Conservation (phyloP, 305 asterid genomes). For the Fraxinus paxiana region DNA sequence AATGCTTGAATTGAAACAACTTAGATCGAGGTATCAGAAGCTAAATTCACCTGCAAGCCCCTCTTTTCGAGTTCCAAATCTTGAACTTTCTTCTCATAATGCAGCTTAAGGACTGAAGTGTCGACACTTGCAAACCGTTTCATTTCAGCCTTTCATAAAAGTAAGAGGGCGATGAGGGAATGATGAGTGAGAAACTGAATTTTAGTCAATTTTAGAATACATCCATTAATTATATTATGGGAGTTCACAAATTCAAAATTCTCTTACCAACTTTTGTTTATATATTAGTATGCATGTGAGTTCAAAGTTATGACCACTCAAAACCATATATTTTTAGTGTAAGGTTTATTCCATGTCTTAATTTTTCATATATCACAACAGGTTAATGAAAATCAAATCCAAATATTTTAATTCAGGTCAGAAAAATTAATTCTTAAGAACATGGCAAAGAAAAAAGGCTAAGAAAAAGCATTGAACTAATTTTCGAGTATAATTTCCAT, state of each 20-base stretch:
- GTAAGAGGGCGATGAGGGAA: constrained; percentile 17
- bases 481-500: not conserved
- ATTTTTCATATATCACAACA: not conserved
- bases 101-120: constrained; percentile 82
- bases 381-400: not conserved
- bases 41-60: constrained; percentile 55
- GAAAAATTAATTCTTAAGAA: not conserved
- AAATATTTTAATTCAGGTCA: not conserved
- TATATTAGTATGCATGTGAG: not conserved
- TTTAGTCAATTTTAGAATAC: constrained; percentile 1
- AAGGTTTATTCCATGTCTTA: not conserved
- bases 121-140: constrained; percentile 57
- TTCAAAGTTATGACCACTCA: not conserved
- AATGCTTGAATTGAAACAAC: constrained; percentile 12
- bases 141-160: constrained; percentile 77
- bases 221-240: not conserved
- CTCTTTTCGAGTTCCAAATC: constrained; percentile 82
- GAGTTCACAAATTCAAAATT: not conserved
- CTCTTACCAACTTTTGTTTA: not conserved
- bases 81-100: constrained; percentile 88
- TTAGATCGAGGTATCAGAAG: constrained; percentile 1
- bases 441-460: not conserved
- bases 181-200: not conserved
- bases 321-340: not conserved
- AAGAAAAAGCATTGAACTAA: not conserved